These are phyloP conservation scores for Parastagonospora avenae DNA, from an alignment of 2,329 filamentous ascomycete genomes.

Conservation along the genomic window DNA sequence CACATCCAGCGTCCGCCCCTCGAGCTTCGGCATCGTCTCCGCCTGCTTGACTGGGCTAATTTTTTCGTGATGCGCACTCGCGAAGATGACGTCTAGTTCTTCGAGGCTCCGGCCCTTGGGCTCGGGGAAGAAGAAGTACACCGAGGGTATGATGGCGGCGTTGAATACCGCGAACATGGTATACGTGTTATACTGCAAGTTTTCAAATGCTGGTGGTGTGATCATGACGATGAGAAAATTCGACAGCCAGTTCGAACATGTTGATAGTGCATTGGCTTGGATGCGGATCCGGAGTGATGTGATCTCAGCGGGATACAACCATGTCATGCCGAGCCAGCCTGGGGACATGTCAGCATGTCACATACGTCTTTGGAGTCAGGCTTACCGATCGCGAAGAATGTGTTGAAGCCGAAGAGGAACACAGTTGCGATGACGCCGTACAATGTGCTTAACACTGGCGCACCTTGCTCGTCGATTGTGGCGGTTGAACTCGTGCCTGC, in stretches of 20 bases:
- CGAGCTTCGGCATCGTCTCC: conserved; percentile 11
- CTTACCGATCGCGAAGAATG: conserved; percentile 64
- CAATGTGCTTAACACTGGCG: conserved; percentile 49
- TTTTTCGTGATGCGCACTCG: conserved; percentile 15
- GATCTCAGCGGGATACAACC: conserved; percentile 72
- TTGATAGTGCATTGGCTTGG: conserved; percentile 65
- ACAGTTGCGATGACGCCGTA: conserved; percentile 62
- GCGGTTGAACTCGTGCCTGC: conserved; percentile 33
- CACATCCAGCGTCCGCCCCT: conserved; percentile 7
- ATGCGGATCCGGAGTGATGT: conserved; percentile 73
- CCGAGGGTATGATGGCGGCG: conserved; percentile 56
- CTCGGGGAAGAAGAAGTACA: conserved; percentile 63
- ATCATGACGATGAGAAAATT: conserved; percentile 69
- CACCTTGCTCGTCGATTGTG: conserved; percentile 8
- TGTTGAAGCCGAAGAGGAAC: conserved; percentile 71
- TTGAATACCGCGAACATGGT: conserved; percentile 59
- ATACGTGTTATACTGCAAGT: conserved; percentile 58
- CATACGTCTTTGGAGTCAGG: not conserved
- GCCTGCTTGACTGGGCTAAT: conserved; percentile 9
- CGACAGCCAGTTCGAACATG: conserved; percentile 11
- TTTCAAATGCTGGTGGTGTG: conserved; percentile 62
- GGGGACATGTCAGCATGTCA: not conserved
- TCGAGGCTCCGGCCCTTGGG: conserved; percentile 53
- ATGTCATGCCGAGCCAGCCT: conserved; percentile 58
- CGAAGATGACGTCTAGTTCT: conserved; percentile 55